Conservation (phyloP, 2,329 filamentous ascomycete genomes). For the Fusarium sp. region DNA sequence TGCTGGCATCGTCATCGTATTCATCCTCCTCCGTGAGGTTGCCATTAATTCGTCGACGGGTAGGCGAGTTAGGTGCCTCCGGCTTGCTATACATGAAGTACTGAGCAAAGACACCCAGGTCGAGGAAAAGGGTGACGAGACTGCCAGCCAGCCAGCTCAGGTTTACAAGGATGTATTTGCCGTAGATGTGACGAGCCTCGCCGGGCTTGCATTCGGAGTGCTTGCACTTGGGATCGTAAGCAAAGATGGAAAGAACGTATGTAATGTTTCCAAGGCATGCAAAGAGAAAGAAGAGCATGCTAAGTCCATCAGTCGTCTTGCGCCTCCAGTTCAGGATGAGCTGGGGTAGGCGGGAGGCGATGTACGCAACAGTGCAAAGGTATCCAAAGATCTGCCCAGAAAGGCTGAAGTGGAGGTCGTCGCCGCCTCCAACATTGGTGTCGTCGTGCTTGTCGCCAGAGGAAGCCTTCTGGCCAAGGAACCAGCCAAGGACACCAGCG, state of each 20-base stretch:
- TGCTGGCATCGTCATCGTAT: constrained; percentile 49
- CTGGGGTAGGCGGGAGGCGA: constrained; percentile 90
- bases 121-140: constrained; percentile 86
- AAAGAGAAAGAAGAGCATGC: constrained; percentile 95
- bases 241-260: constrained; percentile 91
- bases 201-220: constrained; percentile 69
- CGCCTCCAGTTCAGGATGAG: constrained; percentile 91
- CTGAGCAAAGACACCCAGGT: constrained; percentile 88
- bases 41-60: constrained; percentile 23
- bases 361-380: constrained; percentile 88
- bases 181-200: constrained; percentile 78
- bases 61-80: constrained; percentile 50
- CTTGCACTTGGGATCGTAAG: constrained; percentile 82
- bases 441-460: constrained; percentile 59
- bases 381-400: constrained; percentile 94
- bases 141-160: constrained; percentile 91
- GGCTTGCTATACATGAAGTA: constrained; percentile 84
- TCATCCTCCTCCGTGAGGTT: constrained; percentile 46
- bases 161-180: constrained; percentile 88
- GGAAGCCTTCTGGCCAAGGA: constrained; percentile 65
- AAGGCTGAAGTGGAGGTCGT: constrained; percentile 75
- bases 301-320: constrained; percentile 93
- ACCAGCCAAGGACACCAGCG: constrained; percentile 90
- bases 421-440: constrained; percentile 56
- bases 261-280: constrained; percentile 96